Evolutionary conservation across 2,329 filamentous ascomycete genomes (phyloP).

Genomic region (Fusarium sulawesiense): DNA sequence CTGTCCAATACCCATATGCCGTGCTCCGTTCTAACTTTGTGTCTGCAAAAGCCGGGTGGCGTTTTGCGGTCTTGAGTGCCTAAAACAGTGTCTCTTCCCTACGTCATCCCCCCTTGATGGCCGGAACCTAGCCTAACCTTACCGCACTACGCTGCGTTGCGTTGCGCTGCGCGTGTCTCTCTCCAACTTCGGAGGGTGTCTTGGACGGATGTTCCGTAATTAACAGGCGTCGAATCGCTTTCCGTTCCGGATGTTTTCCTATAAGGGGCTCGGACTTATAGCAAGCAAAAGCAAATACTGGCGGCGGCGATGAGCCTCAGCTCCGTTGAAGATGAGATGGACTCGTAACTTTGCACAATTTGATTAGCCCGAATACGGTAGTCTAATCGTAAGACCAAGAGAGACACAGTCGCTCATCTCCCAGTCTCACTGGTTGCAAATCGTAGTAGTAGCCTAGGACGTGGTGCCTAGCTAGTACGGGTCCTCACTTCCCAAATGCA

Average conservation of each 20-base stretch:
- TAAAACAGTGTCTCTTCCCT: slow-evolving; percentile 3
- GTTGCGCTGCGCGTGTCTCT: neutral
- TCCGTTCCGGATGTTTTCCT: slow-evolving; percentile 3
- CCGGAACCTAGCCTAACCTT: neutral
- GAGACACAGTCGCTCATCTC: neutral
- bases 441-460: neutral
- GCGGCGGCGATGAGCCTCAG: slow-evolving; percentile 11
- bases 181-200: neutral
- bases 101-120: slow-evolving; percentile 1
- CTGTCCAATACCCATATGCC: neutral
- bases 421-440: neutral
- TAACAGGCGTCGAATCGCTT: neutral
- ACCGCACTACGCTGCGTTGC: neutral
- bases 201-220: neutral
- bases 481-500: neutral
- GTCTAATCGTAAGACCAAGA: neutral
- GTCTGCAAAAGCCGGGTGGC: slow-evolving; percentile 17
- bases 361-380: neutral
- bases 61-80: slow-evolving; percentile 8
- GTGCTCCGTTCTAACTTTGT: neutral
- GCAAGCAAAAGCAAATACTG: neutral
- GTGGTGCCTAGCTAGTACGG: neutral
- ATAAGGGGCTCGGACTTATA: neutral
- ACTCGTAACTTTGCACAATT: neutral
- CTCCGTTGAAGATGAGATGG: neutral